Percentiles rank a stretch among this genome's conserved stretches.
Evolutionary conservation across 176 grass and related monocot species (phyloP).

Genomic region (Zea mays): Zm-B73-REFERENCE-NAM-5.0 NC_050098.1:225877001-225877500

Average conservation of each 20-base stretch:
- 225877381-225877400: constrained; percentile 7
- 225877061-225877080: constrained; percentile 6
- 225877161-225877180: constrained; percentile 1
- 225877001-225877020: neutral
- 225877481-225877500: neutral
- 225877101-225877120: constrained; percentile 12
- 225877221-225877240: neutral
- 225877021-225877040: neutral
- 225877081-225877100: neutral
- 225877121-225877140: neutral
- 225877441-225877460: constrained; percentile 6
- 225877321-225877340: neutral
- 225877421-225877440: constrained; percentile 12
- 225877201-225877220: neutral
- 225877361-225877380: neutral
- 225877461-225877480: constrained; percentile 11
- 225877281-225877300: constrained; percentile 5
- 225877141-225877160: neutral
- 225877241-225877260: neutral
- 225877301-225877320: constrained; percentile 14
- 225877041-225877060: neutral
- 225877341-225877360: neutral
- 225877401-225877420: neutral
- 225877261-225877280: neutral
- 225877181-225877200: constrained; percentile 11